Conservation (phyloP, 2,329 filamentous ascomycete species). For the Pseudocercospora vitis region DNA sequence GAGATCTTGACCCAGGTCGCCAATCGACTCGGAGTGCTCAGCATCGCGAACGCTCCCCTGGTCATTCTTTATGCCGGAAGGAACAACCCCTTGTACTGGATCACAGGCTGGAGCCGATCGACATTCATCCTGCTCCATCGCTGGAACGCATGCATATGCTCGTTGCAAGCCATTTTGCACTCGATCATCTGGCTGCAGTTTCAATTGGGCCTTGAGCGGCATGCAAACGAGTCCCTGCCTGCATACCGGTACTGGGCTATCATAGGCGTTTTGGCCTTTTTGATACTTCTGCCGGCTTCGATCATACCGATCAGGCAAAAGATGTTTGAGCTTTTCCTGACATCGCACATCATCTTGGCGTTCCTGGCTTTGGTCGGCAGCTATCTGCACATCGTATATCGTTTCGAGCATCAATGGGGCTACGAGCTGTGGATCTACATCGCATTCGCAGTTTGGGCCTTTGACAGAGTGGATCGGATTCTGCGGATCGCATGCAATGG, state of each 20-base stretch:
- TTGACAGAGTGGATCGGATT: slow-evolving; percentile 48
- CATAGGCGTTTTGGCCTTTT: neutral
- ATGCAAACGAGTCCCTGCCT: neutral
- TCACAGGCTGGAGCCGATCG: slow-evolving; percentile 51
- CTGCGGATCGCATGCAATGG: slow-evolving; percentile 42
- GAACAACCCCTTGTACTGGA: slow-evolving; percentile 51
- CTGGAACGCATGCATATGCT: slow-evolving; percentile 49
- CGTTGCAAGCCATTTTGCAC: slow-evolving; percentile 50
- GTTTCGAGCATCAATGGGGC: slow-evolving; percentile 43
- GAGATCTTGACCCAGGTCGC: slow-evolving; percentile 12
- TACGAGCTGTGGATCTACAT: slow-evolving; percentile 52
- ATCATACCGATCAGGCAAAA: slow-evolving; percentile 41
- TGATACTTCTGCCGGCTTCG: slow-evolving; percentile 38
- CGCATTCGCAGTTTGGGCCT: slow-evolving; percentile 46
- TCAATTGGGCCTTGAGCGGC: slow-evolving; percentile 15
- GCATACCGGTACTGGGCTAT: slow-evolving; percentile 17
- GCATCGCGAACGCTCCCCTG: slow-evolving; percentile 45
- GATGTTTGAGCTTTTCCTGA: slow-evolving; percentile 48
- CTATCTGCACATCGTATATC: slow-evolving; percentile 45
- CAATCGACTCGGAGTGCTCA: slow-evolving; percentile 45
- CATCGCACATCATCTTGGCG: slow-evolving; percentile 45
- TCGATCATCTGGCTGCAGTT: slow-evolving; percentile 44
- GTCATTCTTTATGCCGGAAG: slow-evolving; percentile 47
- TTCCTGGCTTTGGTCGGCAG: slow-evolving; percentile 45
- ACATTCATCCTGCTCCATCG: slow-evolving; percentile 53